Percentiles rank a stretch among this genome's conserved stretches.
phyloP scores from a whole-genome alignment of 2,329 filamentous ascomycete genomes.

The Purpureocillium lavendulum region DNA sequence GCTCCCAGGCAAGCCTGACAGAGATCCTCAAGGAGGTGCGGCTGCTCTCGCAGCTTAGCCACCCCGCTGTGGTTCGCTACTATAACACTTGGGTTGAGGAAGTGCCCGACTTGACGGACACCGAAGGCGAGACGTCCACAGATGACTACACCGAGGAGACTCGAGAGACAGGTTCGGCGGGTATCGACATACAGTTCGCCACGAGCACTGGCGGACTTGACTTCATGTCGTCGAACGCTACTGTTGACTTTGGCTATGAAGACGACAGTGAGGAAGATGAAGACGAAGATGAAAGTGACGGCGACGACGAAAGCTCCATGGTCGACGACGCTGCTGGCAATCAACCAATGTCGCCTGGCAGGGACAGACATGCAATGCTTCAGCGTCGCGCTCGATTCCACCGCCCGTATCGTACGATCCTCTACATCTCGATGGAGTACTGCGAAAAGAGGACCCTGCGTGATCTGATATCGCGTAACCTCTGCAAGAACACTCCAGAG shows the following conservation, averaged over 20 bases:
- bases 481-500: constrained; percentile 67
- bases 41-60: constrained; percentile 83
- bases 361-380: constrained; percentile 18
- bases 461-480: constrained; percentile 70
- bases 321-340: constrained; percentile 20
- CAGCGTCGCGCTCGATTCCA: constrained; percentile 29
- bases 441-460: constrained; percentile 91
- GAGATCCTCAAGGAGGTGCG: constrained; percentile 81
- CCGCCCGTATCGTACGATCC: constrained; percentile 56
- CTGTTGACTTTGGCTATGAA: constrained; percentile 70
- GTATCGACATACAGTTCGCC: constrained; percentile 48
- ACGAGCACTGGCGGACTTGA: constrained; percentile 76
- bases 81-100: constrained; percentile 94
- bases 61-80: constrained; percentile 80
- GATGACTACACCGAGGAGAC: constrained; percentile 34
- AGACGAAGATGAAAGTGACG: constrained; percentile 35
- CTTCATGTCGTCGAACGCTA: constrained; percentile 82
- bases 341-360: constrained; percentile 19
- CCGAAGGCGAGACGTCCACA: constrained; percentile 48
- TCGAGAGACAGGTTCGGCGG: constrained; percentile 28
- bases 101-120: constrained; percentile 40
- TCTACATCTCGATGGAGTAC: constrained; percentile 99
- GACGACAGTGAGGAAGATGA: constrained; percentile 37
- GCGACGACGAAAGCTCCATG: constrained; percentile 33
- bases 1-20: constrained; percentile 68